Evolutionary conservation across 441 rosid genomes (phyloP).

Genomic region (Mallotus repandus): DNA sequence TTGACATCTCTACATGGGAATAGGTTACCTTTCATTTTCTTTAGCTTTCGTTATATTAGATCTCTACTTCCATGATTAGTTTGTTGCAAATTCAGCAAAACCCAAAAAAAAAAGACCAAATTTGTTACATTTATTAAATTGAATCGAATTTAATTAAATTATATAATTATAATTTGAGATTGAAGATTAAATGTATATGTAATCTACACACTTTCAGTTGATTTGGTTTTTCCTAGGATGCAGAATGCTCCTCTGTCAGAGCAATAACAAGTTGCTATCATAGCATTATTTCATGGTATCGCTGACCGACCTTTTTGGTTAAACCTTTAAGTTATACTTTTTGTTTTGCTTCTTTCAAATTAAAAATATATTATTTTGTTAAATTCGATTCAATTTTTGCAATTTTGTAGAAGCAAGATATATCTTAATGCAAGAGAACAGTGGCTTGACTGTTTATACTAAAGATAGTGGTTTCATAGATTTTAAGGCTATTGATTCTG

Average conservation of each 20-base stretch:
- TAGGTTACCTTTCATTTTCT: slow-evolving; percentile 46
- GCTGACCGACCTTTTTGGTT: slow-evolving; percentile 85
- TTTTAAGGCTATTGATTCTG: slow-evolving; percentile 69
- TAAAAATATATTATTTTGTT: too few species aligned
- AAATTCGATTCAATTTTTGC: background rate
- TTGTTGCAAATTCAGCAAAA: too few species aligned
- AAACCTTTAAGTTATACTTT: slow-evolving; percentile 21
- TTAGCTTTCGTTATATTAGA: background rate
- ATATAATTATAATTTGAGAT: background rate
- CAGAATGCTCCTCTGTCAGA: slow-evolving; percentile 87
- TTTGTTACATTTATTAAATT: too few species aligned
- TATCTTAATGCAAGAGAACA: slow-evolving; percentile 50
- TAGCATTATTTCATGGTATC: slow-evolving; percentile 60
- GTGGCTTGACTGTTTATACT: slow-evolving; percentile 52
- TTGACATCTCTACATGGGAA: slow-evolving; percentile 98
- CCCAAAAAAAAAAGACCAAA: too few species aligned
- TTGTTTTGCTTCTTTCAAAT: background rate
- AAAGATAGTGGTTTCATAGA: slow-evolving; percentile 50
- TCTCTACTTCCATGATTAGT: too few species aligned
- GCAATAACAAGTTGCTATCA: slow-evolving; percentile 76
- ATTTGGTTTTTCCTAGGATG: background rate
- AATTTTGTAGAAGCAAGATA: slow-evolving; percentile 54
- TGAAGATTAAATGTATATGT: background rate
- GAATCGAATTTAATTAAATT: too few species aligned
- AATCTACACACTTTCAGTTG: background rate